phyloP scores from a whole-genome alignment of 169 alveolate species.

The Plasmodium sp. region DNA sequence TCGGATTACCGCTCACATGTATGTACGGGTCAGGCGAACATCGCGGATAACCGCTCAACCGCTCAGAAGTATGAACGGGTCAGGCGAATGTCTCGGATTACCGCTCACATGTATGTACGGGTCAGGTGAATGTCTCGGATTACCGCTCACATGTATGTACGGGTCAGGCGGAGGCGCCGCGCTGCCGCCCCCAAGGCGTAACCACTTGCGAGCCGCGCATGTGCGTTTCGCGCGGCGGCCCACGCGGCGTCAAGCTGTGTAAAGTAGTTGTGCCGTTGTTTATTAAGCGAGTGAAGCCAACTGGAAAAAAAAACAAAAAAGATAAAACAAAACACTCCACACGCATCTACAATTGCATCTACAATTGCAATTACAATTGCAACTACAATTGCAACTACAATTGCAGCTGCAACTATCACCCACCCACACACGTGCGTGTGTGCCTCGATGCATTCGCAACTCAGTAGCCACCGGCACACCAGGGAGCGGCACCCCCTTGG shows the following conservation, averaged over 20 bases:
- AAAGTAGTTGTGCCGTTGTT: not conserved
- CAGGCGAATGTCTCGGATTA: not conserved
- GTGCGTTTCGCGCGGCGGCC: not conserved
- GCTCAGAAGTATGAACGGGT: not conserved
- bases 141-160: not conserved
- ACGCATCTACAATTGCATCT: not conserved
- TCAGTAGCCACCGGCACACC: not conserved
- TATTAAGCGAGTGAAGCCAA: not conserved
- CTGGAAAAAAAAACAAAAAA: not conserved
- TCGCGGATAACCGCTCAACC: too few species aligned
- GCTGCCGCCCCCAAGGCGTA: not conserved
- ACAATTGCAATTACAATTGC: too few species aligned
- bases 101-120: not conserved
- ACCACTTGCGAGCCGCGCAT: not conserved
- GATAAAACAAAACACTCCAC: too few species aligned
- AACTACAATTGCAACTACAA: too few species aligned
- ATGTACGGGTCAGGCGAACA: too few species aligned
- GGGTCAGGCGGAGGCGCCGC: not conserved
- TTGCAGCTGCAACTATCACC: not conserved
- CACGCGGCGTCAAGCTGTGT: not conserved
- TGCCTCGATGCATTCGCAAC: not conserved
- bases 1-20: not conserved
- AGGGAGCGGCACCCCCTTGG: not conserved
- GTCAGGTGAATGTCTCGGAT: not conserved
- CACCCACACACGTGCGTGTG: not conserved